Evolutionary conservation across 2,329 filamentous ascomycete genomes (phyloP).

Genomic region (Geoglossum cookeanum): DNA sequence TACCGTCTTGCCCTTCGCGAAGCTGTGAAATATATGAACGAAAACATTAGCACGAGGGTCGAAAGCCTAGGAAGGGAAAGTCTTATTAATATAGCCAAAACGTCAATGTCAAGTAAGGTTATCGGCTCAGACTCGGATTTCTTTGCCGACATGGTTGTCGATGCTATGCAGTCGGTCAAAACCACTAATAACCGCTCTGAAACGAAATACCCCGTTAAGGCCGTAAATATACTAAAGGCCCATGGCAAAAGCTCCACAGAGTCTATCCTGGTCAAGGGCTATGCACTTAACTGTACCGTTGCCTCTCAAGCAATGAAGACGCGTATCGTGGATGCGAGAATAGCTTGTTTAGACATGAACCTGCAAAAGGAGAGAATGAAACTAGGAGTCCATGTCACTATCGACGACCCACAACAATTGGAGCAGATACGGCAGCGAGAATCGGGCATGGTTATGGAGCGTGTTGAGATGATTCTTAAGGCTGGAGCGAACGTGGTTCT

Average conservation of each 20-base stretch:
- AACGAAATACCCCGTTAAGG: constrained; percentile 94
- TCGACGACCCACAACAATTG: constrained; percentile 90
- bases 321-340: constrained; percentile 80
- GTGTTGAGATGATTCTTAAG: constrained; percentile 95
- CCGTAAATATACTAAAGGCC: constrained; percentile 95
- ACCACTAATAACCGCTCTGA: constrained; percentile 78
- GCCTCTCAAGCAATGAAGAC: constrained; percentile 97
- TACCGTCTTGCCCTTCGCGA: constrained; percentile 90
- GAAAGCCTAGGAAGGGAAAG: constrained; percentile 80
- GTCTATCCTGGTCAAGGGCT: constrained; percentile 83
- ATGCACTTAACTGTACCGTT: constrained; percentile 95
- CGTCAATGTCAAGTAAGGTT: constrained; percentile 98
- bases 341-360: constrained; percentile 94
- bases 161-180: constrained; percentile 91
- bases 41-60: constrained; percentile 93
- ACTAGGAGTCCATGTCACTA: constrained; percentile 91
- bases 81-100: constrained; percentile 88
- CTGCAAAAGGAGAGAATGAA: constrained; percentile 99
- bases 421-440: constrained; percentile 94
- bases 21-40: constrained; percentile 96
- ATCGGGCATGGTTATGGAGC: constrained; percentile 78
- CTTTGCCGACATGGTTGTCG: constrained; percentile 92
- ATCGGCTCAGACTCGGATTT: constrained; percentile 92
- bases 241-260: constrained; percentile 85
- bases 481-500: constrained; percentile 89